A percentile compares a stretch with the other conserved stretches of the same genome.
Conservation (phyloP, 805 yeast genomes). For the Hanseniaspora clermontiae region DNA sequence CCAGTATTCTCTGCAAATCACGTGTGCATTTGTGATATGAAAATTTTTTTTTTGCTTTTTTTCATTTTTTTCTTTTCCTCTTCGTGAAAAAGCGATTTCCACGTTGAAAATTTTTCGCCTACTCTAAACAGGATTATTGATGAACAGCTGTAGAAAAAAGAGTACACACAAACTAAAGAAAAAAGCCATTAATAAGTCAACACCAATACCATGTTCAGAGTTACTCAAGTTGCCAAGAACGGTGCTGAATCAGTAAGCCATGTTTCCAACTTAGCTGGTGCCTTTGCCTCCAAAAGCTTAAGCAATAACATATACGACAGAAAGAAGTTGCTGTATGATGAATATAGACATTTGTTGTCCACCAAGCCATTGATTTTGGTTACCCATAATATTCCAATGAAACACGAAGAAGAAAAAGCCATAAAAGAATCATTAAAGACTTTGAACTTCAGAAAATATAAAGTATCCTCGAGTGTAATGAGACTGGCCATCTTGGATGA, state of each 20-base stretch:
- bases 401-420: constrained; percentile 51
- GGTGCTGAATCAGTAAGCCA: neutral
- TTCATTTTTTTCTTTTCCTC: neutral
- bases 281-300: neutral
- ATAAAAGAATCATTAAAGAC: constrained; percentile 49
- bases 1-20: neutral
- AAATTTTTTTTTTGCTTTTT: too few relatives aligned
- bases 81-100: neutral
- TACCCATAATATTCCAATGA: constrained; percentile 73
- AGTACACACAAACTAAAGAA: neutral
- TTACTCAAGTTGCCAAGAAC: neutral
- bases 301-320: constrained; percentile 27
- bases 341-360: constrained; percentile 59
- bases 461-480: constrained; percentile 51
- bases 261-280: neutral
- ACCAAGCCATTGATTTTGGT: constrained; percentile 58
- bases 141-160: too few relatives aligned
- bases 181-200: too few relatives aligned
- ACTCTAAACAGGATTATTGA: neutral
- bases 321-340: constrained; percentile 75
- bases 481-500: constrained; percentile 61
- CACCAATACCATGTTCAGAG: neutral
- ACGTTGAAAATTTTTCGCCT: neutral
- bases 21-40: neutral
- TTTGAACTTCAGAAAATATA: constrained; percentile 32